Conservation (phyloP, 257 asterid genomes). For the Paraleonurus japonicus region DNA sequence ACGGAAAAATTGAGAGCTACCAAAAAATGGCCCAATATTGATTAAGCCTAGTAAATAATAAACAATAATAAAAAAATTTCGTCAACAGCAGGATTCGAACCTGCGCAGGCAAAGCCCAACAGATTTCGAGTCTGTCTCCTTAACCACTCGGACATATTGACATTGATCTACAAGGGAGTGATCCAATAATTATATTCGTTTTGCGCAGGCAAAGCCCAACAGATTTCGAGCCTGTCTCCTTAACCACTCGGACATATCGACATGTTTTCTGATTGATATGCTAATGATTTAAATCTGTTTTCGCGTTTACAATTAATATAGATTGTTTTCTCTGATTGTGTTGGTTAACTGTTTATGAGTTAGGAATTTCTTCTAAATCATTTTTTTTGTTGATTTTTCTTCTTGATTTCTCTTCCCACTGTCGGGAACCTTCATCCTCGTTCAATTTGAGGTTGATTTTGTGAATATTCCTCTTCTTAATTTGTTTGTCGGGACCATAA, state of each 20-base stretch:
- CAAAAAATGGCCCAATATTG: too few relatives aligned
- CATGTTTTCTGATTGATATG: not conserved
- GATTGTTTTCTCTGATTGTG: not conserved
- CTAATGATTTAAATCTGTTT: not conserved
- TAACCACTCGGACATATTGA: conserved; percentile 95
- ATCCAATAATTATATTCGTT: too few relatives aligned
- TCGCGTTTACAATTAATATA: not conserved
- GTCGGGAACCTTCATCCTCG: not conserved
- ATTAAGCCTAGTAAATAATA: too few relatives aligned
- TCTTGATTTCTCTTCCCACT: not conserved
- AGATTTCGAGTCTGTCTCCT: conserved; percentile 90
- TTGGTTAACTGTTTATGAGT: not conserved
- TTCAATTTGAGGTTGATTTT: not conserved
- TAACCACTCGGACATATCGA: conserved; percentile 97
- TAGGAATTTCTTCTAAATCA: not conserved
- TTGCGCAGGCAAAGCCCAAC: conserved; percentile 66
- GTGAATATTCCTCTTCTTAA: not conserved
- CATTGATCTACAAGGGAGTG: too few relatives aligned
- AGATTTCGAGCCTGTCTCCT: conserved; percentile 89
- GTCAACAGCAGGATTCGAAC: conserved; percentile 67
- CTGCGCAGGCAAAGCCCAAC: conserved; percentile 68
- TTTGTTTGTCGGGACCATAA: conserved; percentile 63
- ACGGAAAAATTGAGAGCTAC: too few relatives aligned
- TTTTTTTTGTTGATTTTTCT: not conserved
- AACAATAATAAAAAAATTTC: too few relatives aligned